Evolutionary conservation across 345 rosid species (phyloP), one percentile per base, ranked within the genome.

Genomic region (Salix viminalis): DNA sequence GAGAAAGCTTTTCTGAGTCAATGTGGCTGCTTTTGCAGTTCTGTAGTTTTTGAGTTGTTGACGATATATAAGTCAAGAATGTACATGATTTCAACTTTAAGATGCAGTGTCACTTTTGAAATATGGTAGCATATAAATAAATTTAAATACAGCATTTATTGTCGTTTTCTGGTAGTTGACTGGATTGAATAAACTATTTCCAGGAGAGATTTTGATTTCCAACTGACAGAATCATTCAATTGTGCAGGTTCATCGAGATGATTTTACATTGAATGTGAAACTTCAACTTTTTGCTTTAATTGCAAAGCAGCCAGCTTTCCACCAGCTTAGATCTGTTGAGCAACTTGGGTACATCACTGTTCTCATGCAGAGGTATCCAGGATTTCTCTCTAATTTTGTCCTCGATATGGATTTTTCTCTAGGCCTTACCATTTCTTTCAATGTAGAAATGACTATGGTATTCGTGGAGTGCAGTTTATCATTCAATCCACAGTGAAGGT

Each of bases 311-410:
- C 87, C 96, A 39, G 90, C 97, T 75, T 91, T 91, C 87, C 97
- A 95, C 86, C 99, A 95, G 88, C 99, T 95, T 84, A 87, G 99
- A 85, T 86, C 97, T 16, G 92, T 95, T 12, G 97, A 95, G 87
- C 97, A 93, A 80, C 97, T 95, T 78, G 97, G 99, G 58, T 95
- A 95, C 82, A 90, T 93, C 69, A 90, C 97, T 30, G 88, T 73
- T 32, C 96, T 95, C 44, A 73, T 79, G 79, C 90, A 81, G 81
- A 93, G 99, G 99, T 95, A 75, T 32, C 58, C 21, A 62, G n/a
- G 48, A 58, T 64, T 3, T 52, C 18, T 18, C 66, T 52, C 52
- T 6, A 67, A 8, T 65, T 74, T 69, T 62, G 69, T 42, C 12
- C 58, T 34, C 8, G 41, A 62, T n/a, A 46, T 75, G 60, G 12